Evolutionary conservation across 352 stramenopile species (phyloP).

Genomic region (Pythium insidiosum): DNA sequence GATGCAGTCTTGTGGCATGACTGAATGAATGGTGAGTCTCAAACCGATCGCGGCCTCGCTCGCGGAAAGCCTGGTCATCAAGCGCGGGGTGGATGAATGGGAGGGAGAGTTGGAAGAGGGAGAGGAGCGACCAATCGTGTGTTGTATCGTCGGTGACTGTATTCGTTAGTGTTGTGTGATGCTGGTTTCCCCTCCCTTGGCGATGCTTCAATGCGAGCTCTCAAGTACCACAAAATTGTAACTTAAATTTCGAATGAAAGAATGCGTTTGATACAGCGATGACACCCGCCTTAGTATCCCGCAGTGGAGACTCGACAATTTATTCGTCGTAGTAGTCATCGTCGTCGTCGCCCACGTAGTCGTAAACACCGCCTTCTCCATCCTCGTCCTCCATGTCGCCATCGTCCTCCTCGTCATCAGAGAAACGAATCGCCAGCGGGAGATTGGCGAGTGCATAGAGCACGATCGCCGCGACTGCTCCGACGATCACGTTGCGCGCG

Average conservation of each 20-base stretch:
- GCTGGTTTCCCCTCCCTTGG: no score
- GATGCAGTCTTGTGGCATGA: constrained; percentile 1
- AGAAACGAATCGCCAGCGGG: constrained; percentile 45
- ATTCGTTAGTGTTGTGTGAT: constrained; percentile 1
- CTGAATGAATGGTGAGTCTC: no score
- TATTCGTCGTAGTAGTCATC: constrained; percentile 23
- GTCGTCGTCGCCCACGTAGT: no score
- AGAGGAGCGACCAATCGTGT: no score
- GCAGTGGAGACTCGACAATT: constrained; percentile 22
- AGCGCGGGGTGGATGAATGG: no score
- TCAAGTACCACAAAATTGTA: constrained; percentile 8
- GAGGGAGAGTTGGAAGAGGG: no score
- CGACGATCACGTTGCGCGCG: constrained; percentile 74
- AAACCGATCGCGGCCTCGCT: no score
- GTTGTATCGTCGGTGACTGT: no score
- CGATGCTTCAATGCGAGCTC: not conserved
- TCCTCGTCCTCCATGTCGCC: constrained; percentile 24
- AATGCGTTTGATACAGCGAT: no score
- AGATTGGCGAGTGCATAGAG: constrained; percentile 66
- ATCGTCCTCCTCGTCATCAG: constrained; percentile 29
- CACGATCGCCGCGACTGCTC: constrained; percentile 53
- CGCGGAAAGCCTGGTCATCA: no score
- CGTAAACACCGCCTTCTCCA: constrained; percentile 12
- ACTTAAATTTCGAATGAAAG: constrained; percentile 18
- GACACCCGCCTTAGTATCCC: no score